phyloP scores from a whole-genome alignment of 768 basidiomycete genomes.

The Trametes coccinea region DNA sequence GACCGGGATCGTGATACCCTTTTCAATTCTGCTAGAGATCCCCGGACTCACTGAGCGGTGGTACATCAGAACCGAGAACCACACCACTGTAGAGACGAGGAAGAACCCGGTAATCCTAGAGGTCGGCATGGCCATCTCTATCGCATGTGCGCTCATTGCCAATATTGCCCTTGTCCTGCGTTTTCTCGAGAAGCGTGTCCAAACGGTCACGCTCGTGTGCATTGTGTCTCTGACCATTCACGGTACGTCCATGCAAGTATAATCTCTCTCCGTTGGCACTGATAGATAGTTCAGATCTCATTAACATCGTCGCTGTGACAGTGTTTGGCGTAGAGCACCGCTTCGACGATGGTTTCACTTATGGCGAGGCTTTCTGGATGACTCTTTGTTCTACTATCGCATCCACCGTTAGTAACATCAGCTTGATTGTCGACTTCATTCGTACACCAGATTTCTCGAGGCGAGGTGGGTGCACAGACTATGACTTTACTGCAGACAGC shows the following conservation, averaged over 20 bases:
- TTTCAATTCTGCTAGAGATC: constrained; percentile 80
- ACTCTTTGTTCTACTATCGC: constrained; percentile 72
- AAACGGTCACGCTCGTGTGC: constrained; percentile 60
- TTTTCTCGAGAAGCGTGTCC: constrained; percentile 71
- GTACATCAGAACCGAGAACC: constrained; percentile 60
- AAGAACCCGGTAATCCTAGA: constrained; percentile 60
- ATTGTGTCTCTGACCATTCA: constrained; percentile 69
- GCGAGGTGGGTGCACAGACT: constrained; percentile 47
- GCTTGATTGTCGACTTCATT: constrained; percentile 61
- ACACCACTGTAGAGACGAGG: constrained; percentile 46
- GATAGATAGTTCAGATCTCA: constrained; percentile 48
- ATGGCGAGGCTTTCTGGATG: constrained; percentile 71
- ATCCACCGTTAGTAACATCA: constrained; percentile 65
- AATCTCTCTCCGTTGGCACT: neutral
- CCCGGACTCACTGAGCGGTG: constrained; percentile 76
- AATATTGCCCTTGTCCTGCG: constrained; percentile 66
- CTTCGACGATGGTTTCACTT: constrained; percentile 67
- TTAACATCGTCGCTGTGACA: constrained; percentile 62
- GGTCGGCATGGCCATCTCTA: constrained; percentile 62
- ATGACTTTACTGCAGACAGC: too few relatives aligned
- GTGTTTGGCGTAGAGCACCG: constrained; percentile 64
- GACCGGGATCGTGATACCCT: constrained; percentile 68
- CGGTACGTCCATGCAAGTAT: constrained; percentile 43
- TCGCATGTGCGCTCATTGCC: constrained; percentile 67
- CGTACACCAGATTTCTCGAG: constrained; percentile 60